Evolutionary conservation across 2,329 filamentous ascomycete genomes (phyloP), one percentile per base, ranked within the genome.

Genomic region (Sclerotinia trifoliorum): DNA sequence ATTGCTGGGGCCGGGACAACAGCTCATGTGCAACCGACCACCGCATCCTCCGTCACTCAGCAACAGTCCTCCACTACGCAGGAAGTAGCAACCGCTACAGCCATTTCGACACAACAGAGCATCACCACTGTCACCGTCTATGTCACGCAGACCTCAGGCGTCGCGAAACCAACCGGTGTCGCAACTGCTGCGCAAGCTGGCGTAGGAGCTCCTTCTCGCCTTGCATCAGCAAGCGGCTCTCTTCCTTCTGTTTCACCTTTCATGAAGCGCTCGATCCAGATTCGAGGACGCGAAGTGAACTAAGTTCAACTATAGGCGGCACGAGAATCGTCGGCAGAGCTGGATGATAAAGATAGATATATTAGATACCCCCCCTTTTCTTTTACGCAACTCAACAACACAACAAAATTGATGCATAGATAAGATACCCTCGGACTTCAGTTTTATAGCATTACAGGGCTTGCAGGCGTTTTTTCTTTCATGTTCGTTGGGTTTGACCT

Each of bases 391-490:
- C 60, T 62, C 29, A 62, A 39, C 13, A 35, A n/a, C 19, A 35
- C 13, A 62, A 35, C 46, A 63, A 39, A 39, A 63, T 21, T 52
- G n/a, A 39, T 42, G 42, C 46, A 63, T 51, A 26, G 58, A 62
- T 39, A 62, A n/a, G 26, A 63, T 63, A 63, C 32, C 60, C 46
- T 26, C 6, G 60, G 60, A 63, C 29, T 62, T 62, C n/a, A 15
- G n/a, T 32, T 24, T 62, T 62, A 39, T 21, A 49, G 49, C 32
- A 35, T 11, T 15, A 48, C 19, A 19, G 26, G 32, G 57, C 44
- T 60, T n/a, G 3, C 29, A 39, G 29, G 46, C 11, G 29, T 24
- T 13, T 51, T 51, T 51, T 26, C 15, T 51, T 51, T 15, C 29
- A 5, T 13, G 24, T 51, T 35, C 46, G 49, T 46, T 29, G 21